phyloP scores from a whole-genome alignment of 1,284 basidiomycete genomes.

The Cystobasidium sp. region DNA sequence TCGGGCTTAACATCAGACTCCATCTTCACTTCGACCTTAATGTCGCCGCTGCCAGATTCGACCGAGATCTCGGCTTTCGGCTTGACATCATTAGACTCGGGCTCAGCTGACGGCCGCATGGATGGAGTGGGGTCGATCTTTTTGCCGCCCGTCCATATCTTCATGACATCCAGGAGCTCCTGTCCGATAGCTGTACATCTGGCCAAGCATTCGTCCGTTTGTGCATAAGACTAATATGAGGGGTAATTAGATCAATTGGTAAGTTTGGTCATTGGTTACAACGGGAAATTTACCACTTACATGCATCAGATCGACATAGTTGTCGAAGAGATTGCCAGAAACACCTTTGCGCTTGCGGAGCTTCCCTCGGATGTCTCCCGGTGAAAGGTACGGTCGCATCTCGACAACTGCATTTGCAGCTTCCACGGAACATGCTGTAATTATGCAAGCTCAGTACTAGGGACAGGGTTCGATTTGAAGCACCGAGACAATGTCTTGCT shows the following conservation, averaged over 20 bases:
- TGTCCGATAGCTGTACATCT: conserved; percentile 84
- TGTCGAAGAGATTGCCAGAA: conserved; percentile 85
- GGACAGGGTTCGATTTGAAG: too few relatives aligned
- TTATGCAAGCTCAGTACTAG: not conserved
- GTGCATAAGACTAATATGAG: conserved; percentile 67
- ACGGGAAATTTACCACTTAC: conserved; percentile 53
- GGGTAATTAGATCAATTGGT: not conserved
- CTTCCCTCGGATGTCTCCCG: conserved; percentile 78
- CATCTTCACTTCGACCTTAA: conserved; percentile 45
- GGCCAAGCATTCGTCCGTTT: conserved; percentile 85
- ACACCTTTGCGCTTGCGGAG: conserved; percentile 89
- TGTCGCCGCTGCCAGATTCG: conserved; percentile 43
- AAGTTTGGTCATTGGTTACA: not conserved
- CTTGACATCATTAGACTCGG: conserved; percentile 38
- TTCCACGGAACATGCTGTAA: conserved; percentile 74
- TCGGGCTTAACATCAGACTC: conserved; percentile 25
- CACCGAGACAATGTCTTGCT: conserved; percentile 48
- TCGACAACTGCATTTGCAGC: conserved; percentile 81
- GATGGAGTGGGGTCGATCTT: conserved; percentile 51
- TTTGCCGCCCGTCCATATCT: conserved; percentile 69
- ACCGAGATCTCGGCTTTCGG: conserved; percentile 19
- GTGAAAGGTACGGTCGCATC: conserved; percentile 77
- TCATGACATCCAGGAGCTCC: conserved; percentile 67
- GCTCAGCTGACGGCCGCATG: conserved; percentile 41
- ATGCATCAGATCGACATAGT: conserved; percentile 83